Percentiles rank a stretch among this genome's conserved stretches.
Evolutionary conservation across 495 filamentous ascomycete genomes (phyloP).

Genomic region (Pyronema omphalodes): DNA sequence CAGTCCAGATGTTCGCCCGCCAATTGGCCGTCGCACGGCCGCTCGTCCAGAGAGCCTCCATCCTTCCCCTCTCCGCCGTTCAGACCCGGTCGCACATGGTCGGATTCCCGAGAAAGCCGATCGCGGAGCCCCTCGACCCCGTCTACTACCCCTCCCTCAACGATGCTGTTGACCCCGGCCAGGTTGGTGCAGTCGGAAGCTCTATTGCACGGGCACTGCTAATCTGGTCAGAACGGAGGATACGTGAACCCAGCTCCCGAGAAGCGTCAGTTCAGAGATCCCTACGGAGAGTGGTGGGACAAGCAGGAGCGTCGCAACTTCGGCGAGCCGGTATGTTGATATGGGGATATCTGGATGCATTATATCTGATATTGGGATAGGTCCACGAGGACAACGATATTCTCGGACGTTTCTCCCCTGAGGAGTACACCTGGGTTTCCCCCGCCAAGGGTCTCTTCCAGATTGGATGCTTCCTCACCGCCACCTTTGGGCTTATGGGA

Average conservation of each 20-base stretch:
- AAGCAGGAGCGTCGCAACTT: conserved; percentile 92
- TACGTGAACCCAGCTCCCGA: conserved; percentile 72
- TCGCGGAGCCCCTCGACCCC: conserved; percentile 5
- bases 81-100: conserved; percentile 10
- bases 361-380: not conserved
- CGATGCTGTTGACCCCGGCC: conserved; percentile 17
- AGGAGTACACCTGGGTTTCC: conserved; percentile 66
- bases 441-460: conserved; percentile 53
- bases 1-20: conserved; percentile 29
- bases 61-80: conserved; percentile 10
- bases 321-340: conserved; percentile 47
- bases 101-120: conserved; percentile 8
- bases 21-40: conserved; percentile 28
- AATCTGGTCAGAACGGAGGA: conserved; percentile 54
- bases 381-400: conserved; percentile 94
- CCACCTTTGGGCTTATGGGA: conserved; percentile 50
- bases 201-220: conserved; percentile 1
- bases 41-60: conserved; percentile 24
- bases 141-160: conserved; percentile 10
- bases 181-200: conserved; percentile 10
- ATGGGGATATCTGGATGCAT: not conserved
- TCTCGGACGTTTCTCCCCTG: conserved; percentile 70
- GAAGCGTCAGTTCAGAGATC: conserved; percentile 81
- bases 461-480: conserved; percentile 53
- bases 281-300: conserved; percentile 92